Conservation (phyloP, 306 rosid genomes). For the Trifolium subterraneum region DNA sequence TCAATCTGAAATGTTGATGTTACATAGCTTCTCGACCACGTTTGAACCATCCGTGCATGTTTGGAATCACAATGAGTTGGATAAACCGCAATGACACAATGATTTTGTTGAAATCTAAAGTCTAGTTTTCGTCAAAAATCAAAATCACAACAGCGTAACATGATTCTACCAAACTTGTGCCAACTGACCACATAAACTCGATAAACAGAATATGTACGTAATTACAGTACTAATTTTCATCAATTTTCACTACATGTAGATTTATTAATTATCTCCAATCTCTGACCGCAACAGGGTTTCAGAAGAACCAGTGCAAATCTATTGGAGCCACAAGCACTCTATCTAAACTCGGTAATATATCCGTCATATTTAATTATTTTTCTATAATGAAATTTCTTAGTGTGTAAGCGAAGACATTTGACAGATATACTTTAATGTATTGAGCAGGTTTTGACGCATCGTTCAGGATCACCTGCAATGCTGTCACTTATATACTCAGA, state of each 20-base stretch:
- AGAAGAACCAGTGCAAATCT: constrained; percentile 59
- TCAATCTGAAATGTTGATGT: too few species aligned
- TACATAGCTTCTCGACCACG: too few species aligned
- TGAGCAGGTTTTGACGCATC: constrained; percentile 90
- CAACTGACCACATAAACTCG: not conserved
- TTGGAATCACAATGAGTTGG: too few species aligned
- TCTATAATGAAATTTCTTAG: constrained; percentile 26
- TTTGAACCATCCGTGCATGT: too few species aligned
- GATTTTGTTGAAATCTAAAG: too few species aligned
- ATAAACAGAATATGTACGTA: not conserved
- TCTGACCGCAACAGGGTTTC: constrained; percentile 63
- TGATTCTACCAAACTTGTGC: too few species aligned
- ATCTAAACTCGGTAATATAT: constrained; percentile 78
- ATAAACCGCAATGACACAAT: too few species aligned
- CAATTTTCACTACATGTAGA: not conserved
- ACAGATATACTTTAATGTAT: constrained; percentile 39
- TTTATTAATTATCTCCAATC: not conserved
- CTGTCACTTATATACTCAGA: constrained; percentile 84
- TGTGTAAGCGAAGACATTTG: not conserved
- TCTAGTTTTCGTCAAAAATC: too few species aligned
- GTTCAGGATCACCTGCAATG: constrained; percentile 81
- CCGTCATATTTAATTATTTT: constrained; percentile 25
- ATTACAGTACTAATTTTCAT: not conserved
- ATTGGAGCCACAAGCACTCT: constrained; percentile 67
- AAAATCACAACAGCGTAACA: too few species aligned